Conservation (phyloP, 768 basidiomycete species). For the Mycena indigotica region DNA sequence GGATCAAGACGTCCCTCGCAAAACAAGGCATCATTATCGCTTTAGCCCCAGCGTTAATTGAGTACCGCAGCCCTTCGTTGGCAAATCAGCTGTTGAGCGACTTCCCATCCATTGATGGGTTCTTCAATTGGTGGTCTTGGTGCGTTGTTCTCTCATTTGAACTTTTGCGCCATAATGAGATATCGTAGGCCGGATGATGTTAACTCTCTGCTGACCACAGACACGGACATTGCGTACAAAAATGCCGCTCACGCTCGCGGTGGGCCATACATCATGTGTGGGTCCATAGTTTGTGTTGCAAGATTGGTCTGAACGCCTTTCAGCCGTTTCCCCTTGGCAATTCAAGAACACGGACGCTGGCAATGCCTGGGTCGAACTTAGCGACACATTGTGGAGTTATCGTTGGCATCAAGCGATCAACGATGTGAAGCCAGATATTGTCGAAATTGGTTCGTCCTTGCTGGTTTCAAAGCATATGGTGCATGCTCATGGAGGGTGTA, state of each 20-base stretch:
- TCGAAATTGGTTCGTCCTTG: slow-evolving; percentile 21
- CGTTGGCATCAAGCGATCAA: slow-evolving; percentile 31
- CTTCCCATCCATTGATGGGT: slow-evolving; percentile 33
- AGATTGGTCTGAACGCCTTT: neutral
- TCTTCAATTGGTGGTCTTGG: slow-evolving; percentile 40
- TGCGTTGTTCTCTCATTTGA: slow-evolving; percentile 10
- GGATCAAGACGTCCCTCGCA: slow-evolving; percentile 19
- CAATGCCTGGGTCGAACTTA: slow-evolving; percentile 27
- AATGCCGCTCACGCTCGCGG: slow-evolving; percentile 22
- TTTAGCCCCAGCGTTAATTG: slow-evolving; percentile 34
- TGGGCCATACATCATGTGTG: slow-evolving; percentile 34
- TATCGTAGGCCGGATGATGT: slow-evolving; percentile 25
- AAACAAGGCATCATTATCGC: slow-evolving; percentile 31
- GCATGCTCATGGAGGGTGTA: neutral
- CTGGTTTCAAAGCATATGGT: neutral
- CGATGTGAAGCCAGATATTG: slow-evolving; percentile 28
- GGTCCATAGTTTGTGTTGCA: neutral
- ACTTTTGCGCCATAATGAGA: neutral
- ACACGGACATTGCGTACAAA: slow-evolving; percentile 31
- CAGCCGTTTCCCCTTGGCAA: slow-evolving; percentile 31
- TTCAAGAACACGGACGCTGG: slow-evolving; percentile 27
- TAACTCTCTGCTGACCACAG: slow-evolving; percentile 25
- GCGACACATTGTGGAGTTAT: slow-evolving; percentile 31
- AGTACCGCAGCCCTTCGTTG: slow-evolving; percentile 26
- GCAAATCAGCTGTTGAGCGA: slow-evolving; percentile 24